A percentile compares a stretch with the other conserved stretches of the same genome.
Conservation (phyloP, 2,329 filamentous ascomycete species). For the Chaetomium sp. region DNA sequence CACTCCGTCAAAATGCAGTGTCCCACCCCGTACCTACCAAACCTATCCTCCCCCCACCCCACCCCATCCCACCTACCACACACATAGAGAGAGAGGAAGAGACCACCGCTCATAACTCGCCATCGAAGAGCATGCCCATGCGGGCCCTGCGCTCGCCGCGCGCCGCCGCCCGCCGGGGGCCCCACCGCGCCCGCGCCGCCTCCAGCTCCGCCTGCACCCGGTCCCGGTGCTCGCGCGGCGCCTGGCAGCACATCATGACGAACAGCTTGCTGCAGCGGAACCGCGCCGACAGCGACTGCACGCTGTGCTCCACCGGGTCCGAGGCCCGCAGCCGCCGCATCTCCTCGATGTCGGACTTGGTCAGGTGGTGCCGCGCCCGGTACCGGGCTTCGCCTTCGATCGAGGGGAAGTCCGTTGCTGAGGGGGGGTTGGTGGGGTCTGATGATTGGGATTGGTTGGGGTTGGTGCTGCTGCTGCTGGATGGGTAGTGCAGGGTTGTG, state of each 20-base stretch:
- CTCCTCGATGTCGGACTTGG: slow-evolving; percentile 58
- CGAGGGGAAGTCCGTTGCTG: slow-evolving; percentile 26
- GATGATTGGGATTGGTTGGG: not conserved
- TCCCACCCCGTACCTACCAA: not conserved
- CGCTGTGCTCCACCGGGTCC: slow-evolving; percentile 60
- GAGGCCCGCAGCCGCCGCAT: slow-evolving; percentile 57
- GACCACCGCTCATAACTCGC: slow-evolving; percentile 47
- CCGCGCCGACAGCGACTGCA: slow-evolving; percentile 54
- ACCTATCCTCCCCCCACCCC: not conserved
- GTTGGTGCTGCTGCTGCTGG: slow-evolving; percentile 13
- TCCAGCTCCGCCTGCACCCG: slow-evolving; percentile 34
- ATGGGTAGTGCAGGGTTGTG: slow-evolving; percentile 29
- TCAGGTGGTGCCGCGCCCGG: slow-evolving; percentile 52
- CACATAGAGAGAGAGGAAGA: too few relatives aligned
- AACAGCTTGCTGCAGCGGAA: slow-evolving; percentile 60
- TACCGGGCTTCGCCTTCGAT: slow-evolving; percentile 23
- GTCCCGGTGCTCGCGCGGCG: slow-evolving; percentile 50
- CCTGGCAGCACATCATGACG: slow-evolving; percentile 59
- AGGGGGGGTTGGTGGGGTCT: slow-evolving; percentile 2
- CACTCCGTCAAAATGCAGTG: not conserved
- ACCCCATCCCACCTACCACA: not conserved
- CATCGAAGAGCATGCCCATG: slow-evolving; percentile 54
- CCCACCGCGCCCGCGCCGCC: slow-evolving; percentile 54
- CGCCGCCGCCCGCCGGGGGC: slow-evolving; percentile 56
- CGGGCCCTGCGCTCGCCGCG: slow-evolving; percentile 58